A percentile compares a stretch with the other conserved stretches of the same genome.
phyloP scores from a whole-genome alignment of 768 basidiomycete species.

The Boletales sp. region DNA sequence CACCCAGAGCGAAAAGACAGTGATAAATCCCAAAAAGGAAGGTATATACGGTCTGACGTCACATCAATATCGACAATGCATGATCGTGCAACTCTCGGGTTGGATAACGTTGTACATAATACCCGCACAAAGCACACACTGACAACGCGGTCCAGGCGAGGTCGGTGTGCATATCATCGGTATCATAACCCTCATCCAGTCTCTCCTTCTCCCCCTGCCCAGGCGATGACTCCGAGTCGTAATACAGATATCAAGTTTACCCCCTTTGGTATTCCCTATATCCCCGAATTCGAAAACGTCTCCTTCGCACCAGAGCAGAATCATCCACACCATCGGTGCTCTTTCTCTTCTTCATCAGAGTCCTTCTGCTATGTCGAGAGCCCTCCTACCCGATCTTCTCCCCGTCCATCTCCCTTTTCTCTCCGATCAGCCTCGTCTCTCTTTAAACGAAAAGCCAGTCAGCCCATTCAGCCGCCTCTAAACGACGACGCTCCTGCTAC shows the following conservation, averaged over 20 bases:
- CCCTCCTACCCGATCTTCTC: constrained; percentile 11
- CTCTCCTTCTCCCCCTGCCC: too few relatives aligned
- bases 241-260: constrained; percentile 22
- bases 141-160: too few relatives aligned
- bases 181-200: too few relatives aligned
- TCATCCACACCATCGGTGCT: constrained; percentile 1
- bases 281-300: constrained; percentile 28
- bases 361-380: constrained; percentile 27
- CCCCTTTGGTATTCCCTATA: constrained; percentile 27
- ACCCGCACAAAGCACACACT: too few relatives aligned
- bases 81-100: too few relatives aligned
- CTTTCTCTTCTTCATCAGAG: constrained; percentile 18
- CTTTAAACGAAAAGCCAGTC: constrained; percentile 21
- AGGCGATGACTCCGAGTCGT: too few relatives aligned
- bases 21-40: constrained; percentile 26
- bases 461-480: neutral
- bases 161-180: too few relatives aligned
- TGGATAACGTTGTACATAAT: too few relatives aligned
- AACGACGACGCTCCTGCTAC: neutral
- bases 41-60: constrained; percentile 26
- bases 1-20: constrained; percentile 1
- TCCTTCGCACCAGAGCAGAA: constrained; percentile 12
- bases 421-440: constrained; percentile 10
- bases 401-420: constrained; percentile 14
- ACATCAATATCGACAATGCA: neutral